These are phyloP conservation scores for Thalassiosira oceanica DNA, from an alignment of 352 stramenopile species.

Conservation along the genomic window DNA sequence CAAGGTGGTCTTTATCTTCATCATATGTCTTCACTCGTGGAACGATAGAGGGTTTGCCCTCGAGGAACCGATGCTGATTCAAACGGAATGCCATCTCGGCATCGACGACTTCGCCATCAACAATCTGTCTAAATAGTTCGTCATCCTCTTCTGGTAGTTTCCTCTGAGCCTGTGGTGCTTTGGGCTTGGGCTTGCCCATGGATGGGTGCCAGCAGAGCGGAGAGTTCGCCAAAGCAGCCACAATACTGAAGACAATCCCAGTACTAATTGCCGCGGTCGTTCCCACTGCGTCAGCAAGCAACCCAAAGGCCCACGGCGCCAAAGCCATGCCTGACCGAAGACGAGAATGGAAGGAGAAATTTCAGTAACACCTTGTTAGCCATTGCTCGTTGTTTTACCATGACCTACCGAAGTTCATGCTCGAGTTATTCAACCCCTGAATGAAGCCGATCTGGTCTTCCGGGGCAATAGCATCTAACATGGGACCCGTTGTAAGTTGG, in stretches of 20 bases:
- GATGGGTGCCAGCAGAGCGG: conserved; percentile 19
- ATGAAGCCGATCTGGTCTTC: conserved; percentile 27
- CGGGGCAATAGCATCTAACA: conserved; percentile 16
- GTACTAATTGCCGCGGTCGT: conserved; percentile 19
- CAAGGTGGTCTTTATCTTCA: conserved; percentile 44
- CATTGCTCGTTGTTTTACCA: no score
- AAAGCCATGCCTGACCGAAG: conserved; percentile 25
- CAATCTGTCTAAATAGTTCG: conserved; percentile 37
- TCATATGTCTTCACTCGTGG: conserved; percentile 32
- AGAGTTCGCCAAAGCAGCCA: conserved; percentile 16
- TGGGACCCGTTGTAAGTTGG: conserved; percentile 16
- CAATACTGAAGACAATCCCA: conserved; percentile 23
- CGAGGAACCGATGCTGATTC: conserved; percentile 16
- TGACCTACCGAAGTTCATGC: conserved; percentile 39
- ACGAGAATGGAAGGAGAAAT: no score
- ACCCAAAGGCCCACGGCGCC: conserved; percentile 20
- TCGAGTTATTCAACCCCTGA: conserved; percentile 28
- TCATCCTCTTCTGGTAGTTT: conserved; percentile 33
- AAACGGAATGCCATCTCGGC: conserved; percentile 25
- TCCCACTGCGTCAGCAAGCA: conserved; percentile 15
- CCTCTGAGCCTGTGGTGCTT: conserved; percentile 2
- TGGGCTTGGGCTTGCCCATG: conserved; percentile 18
- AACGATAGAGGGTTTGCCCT: conserved; percentile 28
- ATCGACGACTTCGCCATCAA: conserved; percentile 41
- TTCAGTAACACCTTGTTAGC: no score